Evolutionary conservation across 2,329 filamentous ascomycete species (phyloP).

Genomic region (Nothophaeocryptopus gaeumannii): DNA sequence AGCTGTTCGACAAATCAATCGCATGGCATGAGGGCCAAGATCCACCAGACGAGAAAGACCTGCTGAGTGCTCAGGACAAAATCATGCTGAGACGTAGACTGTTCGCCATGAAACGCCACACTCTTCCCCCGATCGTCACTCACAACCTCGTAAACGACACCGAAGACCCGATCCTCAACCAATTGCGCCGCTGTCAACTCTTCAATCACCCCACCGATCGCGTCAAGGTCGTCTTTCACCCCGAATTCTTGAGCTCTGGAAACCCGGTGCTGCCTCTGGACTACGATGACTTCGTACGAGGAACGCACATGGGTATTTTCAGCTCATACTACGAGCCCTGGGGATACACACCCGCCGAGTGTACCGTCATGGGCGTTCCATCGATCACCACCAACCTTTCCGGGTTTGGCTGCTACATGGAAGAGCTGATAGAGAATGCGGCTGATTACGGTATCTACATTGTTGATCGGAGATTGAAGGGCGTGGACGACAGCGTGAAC

Average conservation of each 20-base stretch:
- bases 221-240: conserved; percentile 97
- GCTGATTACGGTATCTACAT: conserved; percentile 99
- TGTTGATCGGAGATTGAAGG: conserved; percentile 91
- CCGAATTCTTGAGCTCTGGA: conserved; percentile 92
- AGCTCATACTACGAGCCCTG: conserved; percentile 98
- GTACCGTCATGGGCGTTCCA: conserved; percentile 97
- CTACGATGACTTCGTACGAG: conserved; percentile 97
- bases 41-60: conserved; percentile 92
- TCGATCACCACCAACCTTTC: conserved; percentile 98
- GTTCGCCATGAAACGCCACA: conserved; percentile 93
- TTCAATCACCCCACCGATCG: conserved; percentile 95
- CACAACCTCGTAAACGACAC: conserved; percentile 97
- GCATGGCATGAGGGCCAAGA: conserved; percentile 94
- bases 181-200: conserved; percentile 90
- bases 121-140: conserved; percentile 90
- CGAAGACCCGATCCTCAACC: conserved; percentile 92
- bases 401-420: conserved; percentile 99
- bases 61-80: conserved; percentile 87
- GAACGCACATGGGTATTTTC: conserved; percentile 93
- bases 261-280: conserved; percentile 94
- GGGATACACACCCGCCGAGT: conserved; percentile 98
- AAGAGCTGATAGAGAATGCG: conserved; percentile 96
- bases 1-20: conserved; percentile 90
- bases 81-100: conserved; percentile 86
- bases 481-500: conserved; percentile 95